These are phyloP conservation scores for Cornus kousa DNA, from an alignment of 148 eudicot genomes.

Conservation along the genomic window DNA sequence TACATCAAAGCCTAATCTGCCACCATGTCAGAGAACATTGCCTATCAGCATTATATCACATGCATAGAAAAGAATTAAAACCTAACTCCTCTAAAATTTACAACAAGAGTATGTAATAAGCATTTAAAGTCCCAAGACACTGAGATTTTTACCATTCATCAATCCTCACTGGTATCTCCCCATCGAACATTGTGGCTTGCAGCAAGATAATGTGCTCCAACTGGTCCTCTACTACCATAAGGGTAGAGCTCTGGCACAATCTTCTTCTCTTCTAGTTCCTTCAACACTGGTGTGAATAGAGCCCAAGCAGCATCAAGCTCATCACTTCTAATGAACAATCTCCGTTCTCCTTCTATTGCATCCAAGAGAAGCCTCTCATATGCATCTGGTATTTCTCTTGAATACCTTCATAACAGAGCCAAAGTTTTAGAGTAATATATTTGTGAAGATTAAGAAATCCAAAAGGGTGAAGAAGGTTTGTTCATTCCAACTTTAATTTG, in stretches of 20 bases:
- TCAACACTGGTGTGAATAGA: conserved; percentile 69
- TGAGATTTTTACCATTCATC: conserved; percentile 15
- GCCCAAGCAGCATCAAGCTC: conserved; percentile 95
- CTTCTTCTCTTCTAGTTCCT: conserved; percentile 65
- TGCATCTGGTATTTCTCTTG: conserved; percentile 74
- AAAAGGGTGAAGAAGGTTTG: neutral
- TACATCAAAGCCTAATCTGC: neutral
- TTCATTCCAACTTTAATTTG: neutral
- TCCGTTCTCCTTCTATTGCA: conserved; percentile 84
- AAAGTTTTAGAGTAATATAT: neutral
- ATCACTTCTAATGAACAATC: conserved; percentile 85
- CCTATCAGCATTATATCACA: neutral
- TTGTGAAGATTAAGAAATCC: neutral
- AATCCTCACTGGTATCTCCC: conserved; percentile 70
- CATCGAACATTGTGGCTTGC: conserved; percentile 80
- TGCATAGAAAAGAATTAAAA: conserved; percentile 6
- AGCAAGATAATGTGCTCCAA: conserved; percentile 77
- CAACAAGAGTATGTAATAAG: neutral
- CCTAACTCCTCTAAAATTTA: neutral
- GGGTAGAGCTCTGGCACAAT: conserved; percentile 76
- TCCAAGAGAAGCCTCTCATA: conserved; percentile 80
- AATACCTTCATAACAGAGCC: conserved; percentile 44
- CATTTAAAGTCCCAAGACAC: neutral
- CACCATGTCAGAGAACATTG: conserved; percentile 3
- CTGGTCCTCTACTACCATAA: conserved; percentile 81